These are phyloP conservation scores for Haplosporangium gracile DNA, from an alignment of 192 early-diverging fungal species.

Conservation along the genomic window DNA sequence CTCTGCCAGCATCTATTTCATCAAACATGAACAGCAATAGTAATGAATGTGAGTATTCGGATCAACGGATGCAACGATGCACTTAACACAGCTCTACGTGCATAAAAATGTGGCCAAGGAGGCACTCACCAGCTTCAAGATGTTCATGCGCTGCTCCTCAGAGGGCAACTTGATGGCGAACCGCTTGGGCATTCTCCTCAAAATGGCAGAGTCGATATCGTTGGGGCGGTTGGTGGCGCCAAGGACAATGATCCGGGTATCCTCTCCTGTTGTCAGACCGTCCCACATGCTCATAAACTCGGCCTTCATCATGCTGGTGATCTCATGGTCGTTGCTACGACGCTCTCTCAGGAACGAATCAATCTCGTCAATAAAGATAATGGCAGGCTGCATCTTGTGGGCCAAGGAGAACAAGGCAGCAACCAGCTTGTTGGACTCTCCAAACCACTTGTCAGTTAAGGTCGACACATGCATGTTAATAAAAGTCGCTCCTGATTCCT, in stretches of 20 bases:
- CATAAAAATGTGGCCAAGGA: background rate
- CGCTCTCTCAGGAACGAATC: slow-evolving; percentile 97
- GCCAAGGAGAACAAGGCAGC: slow-evolving; percentile 95
- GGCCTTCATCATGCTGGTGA: slow-evolving; percentile 99
- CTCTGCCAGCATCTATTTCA: slow-evolving; percentile 77
- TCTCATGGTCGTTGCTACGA: slow-evolving; percentile 92
- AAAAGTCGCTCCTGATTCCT: slow-evolving; percentile 97
- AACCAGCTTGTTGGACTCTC: slow-evolving; percentile 95
- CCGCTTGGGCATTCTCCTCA: slow-evolving; percentile 97
- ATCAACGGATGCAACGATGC: background rate
- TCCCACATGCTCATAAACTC: slow-evolving; percentile 99
- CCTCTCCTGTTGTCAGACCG: slow-evolving; percentile 85
- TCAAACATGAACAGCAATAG: background rate
- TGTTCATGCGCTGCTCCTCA: slow-evolving; percentile 84
- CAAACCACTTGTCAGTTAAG: slow-evolving; percentile 98
- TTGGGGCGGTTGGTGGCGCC: slow-evolving; percentile 98
- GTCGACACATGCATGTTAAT: slow-evolving; percentile 98
- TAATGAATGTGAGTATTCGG: background rate
- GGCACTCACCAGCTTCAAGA: slow-evolving; percentile 76
- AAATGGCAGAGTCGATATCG: slow-evolving; percentile 97
- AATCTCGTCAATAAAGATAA: slow-evolving; percentile 99
- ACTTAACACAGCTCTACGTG: background rate
- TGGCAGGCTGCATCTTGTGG: slow-evolving; percentile 92
- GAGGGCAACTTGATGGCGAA: slow-evolving; percentile 90
- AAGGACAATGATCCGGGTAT: slow-evolving; percentile 78